phyloP scores from a whole-genome alignment of 345 rosid species.

The Firmiana major region DNA sequence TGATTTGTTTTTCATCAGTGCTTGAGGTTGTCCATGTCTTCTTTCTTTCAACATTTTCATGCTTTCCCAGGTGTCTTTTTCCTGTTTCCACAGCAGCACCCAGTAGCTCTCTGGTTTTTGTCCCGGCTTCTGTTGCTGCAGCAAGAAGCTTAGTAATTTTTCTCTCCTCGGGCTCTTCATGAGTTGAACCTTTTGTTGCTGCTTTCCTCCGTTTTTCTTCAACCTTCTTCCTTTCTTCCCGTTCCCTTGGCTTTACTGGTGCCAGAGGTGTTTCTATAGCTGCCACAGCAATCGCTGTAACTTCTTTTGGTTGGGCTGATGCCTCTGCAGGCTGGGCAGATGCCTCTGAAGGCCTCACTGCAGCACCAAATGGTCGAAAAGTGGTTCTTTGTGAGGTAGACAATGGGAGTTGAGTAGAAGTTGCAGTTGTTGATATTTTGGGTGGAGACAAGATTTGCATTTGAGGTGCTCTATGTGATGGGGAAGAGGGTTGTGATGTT shows the following conservation, averaged over 20 bases:
- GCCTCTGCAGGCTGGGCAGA: constrained; percentile 16
- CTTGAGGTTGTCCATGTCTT: constrained; percentile 16
- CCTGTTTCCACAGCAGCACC: constrained; percentile 19
- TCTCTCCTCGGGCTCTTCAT: constrained; percentile 26
- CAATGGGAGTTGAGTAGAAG: neutral
- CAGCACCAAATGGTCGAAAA: constrained; percentile 11
- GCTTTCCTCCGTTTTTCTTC: constrained; percentile 19
- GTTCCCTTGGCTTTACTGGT: constrained; percentile 14
- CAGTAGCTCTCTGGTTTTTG: constrained; percentile 20
- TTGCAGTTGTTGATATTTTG: neutral
- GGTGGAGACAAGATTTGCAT: neutral
- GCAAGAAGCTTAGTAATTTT: constrained; percentile 24
- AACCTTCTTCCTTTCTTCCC: constrained; percentile 22
- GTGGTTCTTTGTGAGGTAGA: neutral
- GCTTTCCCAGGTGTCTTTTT: constrained; percentile 28
- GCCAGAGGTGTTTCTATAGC: constrained; percentile 20
- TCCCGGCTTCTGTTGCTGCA: constrained; percentile 28
- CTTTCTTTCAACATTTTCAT: constrained; percentile 25
- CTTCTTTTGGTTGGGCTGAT: constrained; percentile 5
- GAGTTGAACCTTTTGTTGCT: constrained; percentile 11
- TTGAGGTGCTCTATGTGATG: constrained; percentile 1
- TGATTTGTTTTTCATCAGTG: constrained; percentile 23
- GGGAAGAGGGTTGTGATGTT: no score
- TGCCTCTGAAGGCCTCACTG: constrained; percentile 13
- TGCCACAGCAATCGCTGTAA: constrained; percentile 5